phyloP scores from a whole-genome alignment of 2,329 filamentous ascomycete species.

The Stemphylium beticola region DNA sequence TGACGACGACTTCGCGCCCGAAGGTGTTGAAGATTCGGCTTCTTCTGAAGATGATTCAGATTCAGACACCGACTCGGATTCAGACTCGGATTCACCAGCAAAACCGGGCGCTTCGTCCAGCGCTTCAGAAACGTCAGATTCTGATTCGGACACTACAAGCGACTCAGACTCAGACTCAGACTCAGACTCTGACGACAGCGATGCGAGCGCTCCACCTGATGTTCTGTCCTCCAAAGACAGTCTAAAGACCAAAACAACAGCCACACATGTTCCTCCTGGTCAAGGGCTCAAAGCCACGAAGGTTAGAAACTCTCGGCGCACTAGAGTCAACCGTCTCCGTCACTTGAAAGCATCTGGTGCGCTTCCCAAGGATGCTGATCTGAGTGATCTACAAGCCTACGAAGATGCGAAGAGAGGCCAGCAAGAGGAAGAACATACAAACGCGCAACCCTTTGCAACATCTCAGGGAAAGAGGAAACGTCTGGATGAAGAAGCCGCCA shows the following conservation, averaged over 20 bases:
- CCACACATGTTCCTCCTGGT: slow-evolving; percentile 50
- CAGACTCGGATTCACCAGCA: slow-evolving; percentile 21
- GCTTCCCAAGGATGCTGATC: slow-evolving; percentile 58
- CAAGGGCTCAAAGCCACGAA: slow-evolving; percentile 60
- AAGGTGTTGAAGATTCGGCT: slow-evolving; percentile 19
- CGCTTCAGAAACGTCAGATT: slow-evolving; percentile 32
- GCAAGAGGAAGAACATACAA: background rate
- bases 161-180: slow-evolving; percentile 49
- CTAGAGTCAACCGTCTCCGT: slow-evolving; percentile 56
- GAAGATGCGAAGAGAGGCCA: slow-evolving; percentile 37
- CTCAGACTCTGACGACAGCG: slow-evolving; percentile 45
- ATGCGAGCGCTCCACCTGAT: slow-evolving; percentile 41
- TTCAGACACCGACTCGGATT: slow-evolving; percentile 19
- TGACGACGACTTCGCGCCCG: slow-evolving; percentile 38
- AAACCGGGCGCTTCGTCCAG: slow-evolving; percentile 9
- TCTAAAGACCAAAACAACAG: slow-evolving; percentile 2
- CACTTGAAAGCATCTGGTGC: slow-evolving; percentile 61
- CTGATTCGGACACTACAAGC: slow-evolving; percentile 31
- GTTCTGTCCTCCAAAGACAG: slow-evolving; percentile 29
- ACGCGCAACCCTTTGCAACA: slow-evolving; percentile 12
- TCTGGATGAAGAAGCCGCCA: slow-evolving; percentile 27
- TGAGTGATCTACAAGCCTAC: slow-evolving; percentile 59
- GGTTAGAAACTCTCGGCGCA: slow-evolving; percentile 62
- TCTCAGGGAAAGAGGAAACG: slow-evolving; percentile 33
- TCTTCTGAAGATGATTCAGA: slow-evolving; percentile 18